Evolutionary conservation across 1,139 yeast genomes (phyloP).

Genomic region (Yamadazyma diddensiae): DNA sequence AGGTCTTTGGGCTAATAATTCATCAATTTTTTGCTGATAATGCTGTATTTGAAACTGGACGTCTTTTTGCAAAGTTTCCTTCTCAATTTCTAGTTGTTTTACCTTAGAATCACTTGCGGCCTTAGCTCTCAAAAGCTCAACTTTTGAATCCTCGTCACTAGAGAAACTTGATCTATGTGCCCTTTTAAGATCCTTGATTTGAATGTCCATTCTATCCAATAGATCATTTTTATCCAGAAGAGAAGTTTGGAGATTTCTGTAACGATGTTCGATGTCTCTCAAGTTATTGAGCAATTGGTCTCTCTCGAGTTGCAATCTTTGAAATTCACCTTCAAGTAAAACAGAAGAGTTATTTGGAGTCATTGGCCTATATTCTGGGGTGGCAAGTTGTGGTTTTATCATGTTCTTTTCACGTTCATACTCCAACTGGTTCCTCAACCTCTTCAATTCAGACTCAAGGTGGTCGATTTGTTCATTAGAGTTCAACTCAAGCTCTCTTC

Average conservation of each 20-base stretch:
- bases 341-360: constrained; percentile 4
- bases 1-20: constrained; percentile 1
- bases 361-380: constrained; percentile 6
- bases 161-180: constrained; percentile 18
- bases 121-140: constrained; percentile 28
- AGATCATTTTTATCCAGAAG: constrained; percentile 27
- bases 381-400: neutral
- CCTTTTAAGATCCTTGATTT: constrained; percentile 24
- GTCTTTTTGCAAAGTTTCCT: constrained; percentile 30
- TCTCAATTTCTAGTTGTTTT: constrained; percentile 33
- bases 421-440: constrained; percentile 38
- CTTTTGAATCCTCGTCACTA: constrained; percentile 30
- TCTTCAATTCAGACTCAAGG: constrained; percentile 15
- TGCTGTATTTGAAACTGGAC: constrained; percentile 27
- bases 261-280: constrained; percentile 20
- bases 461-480: constrained; percentile 11
- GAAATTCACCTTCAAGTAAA: constrained; percentile 17
- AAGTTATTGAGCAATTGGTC: constrained; percentile 17
- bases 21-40: constrained; percentile 23
- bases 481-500: constrained; percentile 28
- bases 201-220: constrained; percentile 26
- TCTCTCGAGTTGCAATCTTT: constrained; percentile 17
- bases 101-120: constrained; percentile 33
- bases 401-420: constrained; percentile 7
- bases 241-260: constrained; percentile 22